Evolutionary conservation across 1,139 yeast species (phyloP).

Genomic region (Hansenula lynferdii): DNA sequence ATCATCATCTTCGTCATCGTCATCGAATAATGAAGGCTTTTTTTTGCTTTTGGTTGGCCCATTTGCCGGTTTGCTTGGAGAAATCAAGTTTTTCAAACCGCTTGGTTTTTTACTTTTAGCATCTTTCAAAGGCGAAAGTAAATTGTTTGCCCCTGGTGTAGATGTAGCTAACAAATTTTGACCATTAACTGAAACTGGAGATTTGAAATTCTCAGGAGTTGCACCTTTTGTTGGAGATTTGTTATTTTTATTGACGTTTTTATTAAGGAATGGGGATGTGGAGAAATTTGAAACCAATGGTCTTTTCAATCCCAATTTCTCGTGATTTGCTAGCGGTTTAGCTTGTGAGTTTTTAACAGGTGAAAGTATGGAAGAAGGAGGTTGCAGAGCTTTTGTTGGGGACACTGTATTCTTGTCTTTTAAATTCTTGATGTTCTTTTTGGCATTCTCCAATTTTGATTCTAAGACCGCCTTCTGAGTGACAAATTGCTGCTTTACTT

Average conservation of each 20-base stretch:
- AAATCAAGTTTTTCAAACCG: constrained; percentile 18
- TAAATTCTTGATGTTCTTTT: constrained; percentile 24
- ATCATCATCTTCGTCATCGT: constrained; percentile 24
- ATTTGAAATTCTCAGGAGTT: constrained; percentile 3
- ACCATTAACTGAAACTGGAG: constrained; percentile 9
- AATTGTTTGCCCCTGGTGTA: constrained; percentile 15
- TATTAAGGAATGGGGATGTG: constrained; percentile 22
- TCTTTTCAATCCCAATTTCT: constrained; percentile 5
- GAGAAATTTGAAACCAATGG: constrained; percentile 19
- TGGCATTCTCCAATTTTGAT: constrained; percentile 29
- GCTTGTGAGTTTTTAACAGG: neutral
- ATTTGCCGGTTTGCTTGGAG: constrained; percentile 11
- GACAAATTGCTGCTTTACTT: constrained; percentile 22
- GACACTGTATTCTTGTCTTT: constrained; percentile 12
- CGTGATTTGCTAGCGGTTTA: neutral
- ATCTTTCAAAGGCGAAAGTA: constrained; percentile 14
- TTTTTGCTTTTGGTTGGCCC: constrained; percentile 1
- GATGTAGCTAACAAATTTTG: constrained; percentile 19
- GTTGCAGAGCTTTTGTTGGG: constrained; percentile 6
- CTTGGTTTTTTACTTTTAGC: constrained; percentile 12
- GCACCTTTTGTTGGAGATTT: constrained; percentile 8
- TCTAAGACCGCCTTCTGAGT: constrained; percentile 30
- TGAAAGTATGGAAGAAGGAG: constrained; percentile 6
- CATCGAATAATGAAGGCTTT: constrained; percentile 21
- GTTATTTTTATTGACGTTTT: constrained; percentile 8